A percentile compares a stretch with the other conserved stretches of the same genome.
These are phyloP conservation scores for Rhizomucor miehei DNA, from an alignment of 371 early-diverging fungal genomes.

Conservation along the genomic window DNA sequence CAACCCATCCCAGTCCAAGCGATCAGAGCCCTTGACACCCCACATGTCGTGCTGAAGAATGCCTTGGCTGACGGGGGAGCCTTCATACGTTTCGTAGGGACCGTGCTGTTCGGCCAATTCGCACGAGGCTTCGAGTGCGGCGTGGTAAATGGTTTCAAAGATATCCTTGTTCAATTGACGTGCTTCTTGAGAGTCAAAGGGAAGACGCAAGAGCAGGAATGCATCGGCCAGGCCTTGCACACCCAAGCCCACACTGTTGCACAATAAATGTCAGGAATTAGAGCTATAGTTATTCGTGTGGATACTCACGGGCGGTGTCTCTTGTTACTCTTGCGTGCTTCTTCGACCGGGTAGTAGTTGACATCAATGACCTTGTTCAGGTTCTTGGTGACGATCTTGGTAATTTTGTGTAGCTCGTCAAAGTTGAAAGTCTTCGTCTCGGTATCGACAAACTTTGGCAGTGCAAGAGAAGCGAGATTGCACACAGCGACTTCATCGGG, in stretches of 20 bases:
- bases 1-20: conserved; percentile 90
- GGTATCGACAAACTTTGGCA: conserved; percentile 85
- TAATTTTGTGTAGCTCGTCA: conserved; percentile 56
- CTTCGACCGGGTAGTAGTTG: conserved; percentile 95
- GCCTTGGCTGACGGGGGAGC: conserved; percentile 91
- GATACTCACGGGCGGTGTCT: conserved; percentile 79
- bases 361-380: conserved; percentile 97
- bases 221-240: conserved; percentile 99
- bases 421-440: conserved; percentile 46
- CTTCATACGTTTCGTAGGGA: conserved; percentile 88
- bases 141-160: conserved; percentile 98
- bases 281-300: neutral
- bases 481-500: conserved; percentile 98
- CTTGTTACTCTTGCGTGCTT: conserved; percentile 86
- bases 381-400: conserved; percentile 87
- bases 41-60: conserved; percentile 96
- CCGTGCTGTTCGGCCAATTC: conserved; percentile 87
- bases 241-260: conserved; percentile 81
- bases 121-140: conserved; percentile 91
- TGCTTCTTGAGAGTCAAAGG: conserved; percentile 94
- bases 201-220: conserved; percentile 89
- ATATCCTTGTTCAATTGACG: conserved; percentile 84
- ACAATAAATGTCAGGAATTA: neutral
- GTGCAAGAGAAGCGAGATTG: conserved; percentile 95
- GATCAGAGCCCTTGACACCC: conserved; percentile 72